Evolutionary conservation across 495 filamentous ascomycete species (phyloP), one percentile per base, ranked within the genome.

Genomic region (Cairneyella variabilis): DNA sequence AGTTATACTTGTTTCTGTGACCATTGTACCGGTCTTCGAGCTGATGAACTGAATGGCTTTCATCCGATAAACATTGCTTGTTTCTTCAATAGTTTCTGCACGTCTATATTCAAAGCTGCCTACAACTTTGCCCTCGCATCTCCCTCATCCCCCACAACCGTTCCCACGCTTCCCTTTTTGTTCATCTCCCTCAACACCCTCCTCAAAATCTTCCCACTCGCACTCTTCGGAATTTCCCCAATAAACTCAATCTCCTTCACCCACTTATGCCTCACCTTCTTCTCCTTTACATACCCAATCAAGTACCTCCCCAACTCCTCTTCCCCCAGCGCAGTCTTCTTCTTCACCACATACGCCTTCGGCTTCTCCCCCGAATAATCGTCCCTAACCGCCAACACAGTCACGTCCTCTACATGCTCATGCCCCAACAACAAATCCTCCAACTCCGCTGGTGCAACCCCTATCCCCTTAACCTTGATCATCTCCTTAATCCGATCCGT

Each of bases 191-290:
- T 66, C 52, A 82, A 54, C 52, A 91, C 47, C 32, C 89, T 76
- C 55, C 91, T 82, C 58, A 96, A 64, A 39, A 96, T 90, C 78
- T 96, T 96, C 0, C 91, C 91, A 60, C 81, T 83, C 1, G 80
- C 77, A 48, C 83, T 91, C 77, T 92, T 95, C 18, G 91, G 91
- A 45, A 86, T 80, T 56, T 73, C 75, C 16, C 76, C 64, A 5
- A 84, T 59, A 64, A 87, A 81, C 62, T 86, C 80, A 12, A 88
- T 64, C 63, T 71, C 83, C 51, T 73, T 72, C n/a, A 88, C 64
- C 79, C 81, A 85, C 68, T 87, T 89, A 51, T 83, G 73, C 63
- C 77, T 73, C 9, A 79, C 74, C 65, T 83, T 85, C 48, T 76
- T 79, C 59, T 77, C 71, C 66, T 75, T 76, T 23, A 86, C 83